Evolutionary conservation across 345 rosid genomes (phyloP).

Genomic region (Noccaea bulbosa): DNA sequence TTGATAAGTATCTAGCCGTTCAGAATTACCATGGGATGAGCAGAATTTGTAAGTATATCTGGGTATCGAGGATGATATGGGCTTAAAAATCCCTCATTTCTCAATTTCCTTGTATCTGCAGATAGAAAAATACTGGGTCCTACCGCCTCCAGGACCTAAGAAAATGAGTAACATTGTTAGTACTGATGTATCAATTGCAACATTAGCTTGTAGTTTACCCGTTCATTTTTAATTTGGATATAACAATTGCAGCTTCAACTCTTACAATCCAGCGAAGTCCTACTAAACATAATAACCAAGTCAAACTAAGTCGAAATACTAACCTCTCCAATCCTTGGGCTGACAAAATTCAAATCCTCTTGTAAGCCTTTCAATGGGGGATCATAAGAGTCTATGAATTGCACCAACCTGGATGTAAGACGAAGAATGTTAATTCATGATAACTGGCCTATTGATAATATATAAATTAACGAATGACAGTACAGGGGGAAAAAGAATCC

Average conservation of each 20-base stretch:
- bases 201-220: neutral
- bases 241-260: conserved; percentile 22
- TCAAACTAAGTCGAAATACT: conserved; percentile 32
- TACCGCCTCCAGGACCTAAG: conserved; percentile 97
- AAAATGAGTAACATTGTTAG: conserved; percentile 39
- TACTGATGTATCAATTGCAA: conserved; percentile 6
- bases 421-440: conserved; percentile 12
- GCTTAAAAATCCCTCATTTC: conserved; percentile 96
- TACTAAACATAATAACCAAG: conserved; percentile 9
- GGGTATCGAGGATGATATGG: conserved; percentile 99
- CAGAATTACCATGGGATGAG: conserved; percentile 86
- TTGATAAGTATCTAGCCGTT: conserved; percentile 20
- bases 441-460: neutral
- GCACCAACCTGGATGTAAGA: conserved; percentile 72
- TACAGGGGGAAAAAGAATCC: conserved; percentile 33
- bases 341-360: conserved; percentile 96
- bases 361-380: conserved; percentile 98
- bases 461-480: conserved; percentile 12
- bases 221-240: conserved; percentile 10
- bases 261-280: conserved; percentile 18
- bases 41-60: conserved; percentile 96
- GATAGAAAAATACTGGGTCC: conserved; percentile 95
- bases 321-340: conserved; percentile 99
- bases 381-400: conserved; percentile 94
- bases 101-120: conserved; percentile 92